Percentiles rank a stretch among this genome's conserved stretches.
These are phyloP conservation scores for Penicillium freii DNA, from an alignment of 2,329 filamentous ascomycete genomes.

Conservation along the genomic window DNA sequence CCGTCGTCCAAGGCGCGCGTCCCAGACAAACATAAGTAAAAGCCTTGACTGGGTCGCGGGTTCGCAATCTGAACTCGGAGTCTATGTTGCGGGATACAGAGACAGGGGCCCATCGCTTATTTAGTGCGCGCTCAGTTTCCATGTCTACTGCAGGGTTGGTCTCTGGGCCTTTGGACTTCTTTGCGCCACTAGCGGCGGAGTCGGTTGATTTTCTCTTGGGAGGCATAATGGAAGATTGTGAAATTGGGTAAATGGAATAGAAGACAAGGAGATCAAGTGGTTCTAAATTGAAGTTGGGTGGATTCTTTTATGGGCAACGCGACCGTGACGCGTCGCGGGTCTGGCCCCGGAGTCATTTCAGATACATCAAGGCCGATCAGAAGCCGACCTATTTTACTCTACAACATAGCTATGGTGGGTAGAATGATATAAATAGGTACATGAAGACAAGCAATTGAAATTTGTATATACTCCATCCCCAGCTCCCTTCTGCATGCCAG, in stretches of 20 bases:
- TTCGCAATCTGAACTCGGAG: not conserved
- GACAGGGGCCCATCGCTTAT: not conserved
- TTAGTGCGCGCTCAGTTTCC: not conserved
- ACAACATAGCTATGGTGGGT: not conserved
- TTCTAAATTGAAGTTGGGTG: not conserved
- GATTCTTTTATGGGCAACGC: not conserved
- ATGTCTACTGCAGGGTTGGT: not conserved
- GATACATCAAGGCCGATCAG: not conserved
- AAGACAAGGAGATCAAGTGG: not conserved
- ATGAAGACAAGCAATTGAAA: not conserved
- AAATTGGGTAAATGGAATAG: not conserved
- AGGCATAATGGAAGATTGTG: not conserved
- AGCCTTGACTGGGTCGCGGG: not conserved
- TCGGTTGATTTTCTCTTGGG: not conserved
- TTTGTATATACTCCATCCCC: not conserved
- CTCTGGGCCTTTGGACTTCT: not conserved
- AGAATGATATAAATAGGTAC: not conserved
- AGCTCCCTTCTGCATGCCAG: constrained; percentile 3
- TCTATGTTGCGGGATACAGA: constrained; percentile 1
- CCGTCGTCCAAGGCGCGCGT: not conserved
- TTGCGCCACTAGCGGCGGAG: not conserved
- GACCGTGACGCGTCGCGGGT: not conserved
- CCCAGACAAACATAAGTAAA: not conserved
- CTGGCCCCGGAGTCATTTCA: not conserved
- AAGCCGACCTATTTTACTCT: not conserved